Conservation (phyloP, 2,329 filamentous ascomycete species). For the Coniochaeta hoffmannii region DNA sequence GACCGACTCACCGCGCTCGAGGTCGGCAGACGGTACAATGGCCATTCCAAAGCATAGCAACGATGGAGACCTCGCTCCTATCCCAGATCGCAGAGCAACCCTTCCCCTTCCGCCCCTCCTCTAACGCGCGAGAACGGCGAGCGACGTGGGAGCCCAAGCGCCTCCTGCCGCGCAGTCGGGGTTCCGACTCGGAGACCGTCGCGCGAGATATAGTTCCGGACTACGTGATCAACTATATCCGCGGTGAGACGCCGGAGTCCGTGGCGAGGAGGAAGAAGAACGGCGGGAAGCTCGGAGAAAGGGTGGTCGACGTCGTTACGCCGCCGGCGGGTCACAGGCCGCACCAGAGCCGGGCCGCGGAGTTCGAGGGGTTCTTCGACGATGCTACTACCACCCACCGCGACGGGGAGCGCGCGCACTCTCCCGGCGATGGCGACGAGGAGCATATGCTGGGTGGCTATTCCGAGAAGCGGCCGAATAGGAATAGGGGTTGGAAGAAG, state of each 20-base stretch:
- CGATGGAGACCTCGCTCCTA: conserved; percentile 11
- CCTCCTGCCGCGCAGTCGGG: neutral
- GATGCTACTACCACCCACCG: neutral
- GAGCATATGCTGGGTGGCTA: conserved; percentile 11
- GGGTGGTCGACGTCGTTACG: conserved; percentile 22
- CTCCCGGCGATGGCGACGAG: conserved; percentile 7
- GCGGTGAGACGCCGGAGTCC: conserved; percentile 47
- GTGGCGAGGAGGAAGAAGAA: conserved; percentile 36
- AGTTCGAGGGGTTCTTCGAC: conserved; percentile 20
- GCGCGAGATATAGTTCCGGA: conserved; percentile 39
- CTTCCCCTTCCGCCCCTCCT: neutral
- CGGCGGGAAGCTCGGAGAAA: conserved; percentile 21
- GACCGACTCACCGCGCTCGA: neutral
- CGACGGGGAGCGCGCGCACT: neutral
- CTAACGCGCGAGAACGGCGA: conserved; percentile 6
- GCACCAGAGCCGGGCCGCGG: conserved; percentile 26
- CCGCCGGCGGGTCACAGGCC: conserved; percentile 18
- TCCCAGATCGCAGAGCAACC: conserved; percentile 12
- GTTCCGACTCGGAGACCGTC: conserved; percentile 10
- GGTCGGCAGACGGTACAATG: conserved; percentile 22
- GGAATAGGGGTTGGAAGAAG: conserved; percentile 16
- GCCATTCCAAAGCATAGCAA: conserved; percentile 26
- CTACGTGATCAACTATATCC: conserved; percentile 47
- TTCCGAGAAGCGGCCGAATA: conserved; percentile 4
- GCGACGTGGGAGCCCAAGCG: conserved; percentile 18